Percentiles rank a stretch among this genome's conserved stretches.
phyloP scores from a whole-genome alignment of 1,139 yeast genomes.

The Magnusiomyces ingens region DNA sequence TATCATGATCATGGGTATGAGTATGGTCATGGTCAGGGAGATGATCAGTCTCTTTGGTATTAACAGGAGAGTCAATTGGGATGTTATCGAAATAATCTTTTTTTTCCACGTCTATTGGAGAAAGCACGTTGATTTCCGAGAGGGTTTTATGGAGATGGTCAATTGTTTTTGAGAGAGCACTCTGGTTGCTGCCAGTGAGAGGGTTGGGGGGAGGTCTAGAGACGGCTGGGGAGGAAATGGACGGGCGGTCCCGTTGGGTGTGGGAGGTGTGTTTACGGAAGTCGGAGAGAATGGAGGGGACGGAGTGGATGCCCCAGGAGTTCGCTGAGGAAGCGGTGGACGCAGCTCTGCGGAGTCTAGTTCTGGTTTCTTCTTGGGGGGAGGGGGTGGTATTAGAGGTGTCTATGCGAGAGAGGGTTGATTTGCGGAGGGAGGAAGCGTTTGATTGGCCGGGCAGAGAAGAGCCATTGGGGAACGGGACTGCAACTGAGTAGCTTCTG shows the following conservation, averaged over 20 bases:
- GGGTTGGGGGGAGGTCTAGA: neutral
- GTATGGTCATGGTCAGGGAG: slow-evolving; percentile 5
- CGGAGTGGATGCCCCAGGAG: slow-evolving; percentile 36
- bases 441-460: too few species aligned
- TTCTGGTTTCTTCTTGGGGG: neutral
- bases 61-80: neutral
- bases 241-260: slow-evolving; percentile 4
- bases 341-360: neutral
- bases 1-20: slow-evolving; percentile 9
- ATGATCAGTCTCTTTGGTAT: neutral
- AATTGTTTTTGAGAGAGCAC: neutral
- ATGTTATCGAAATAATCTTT: neutral
- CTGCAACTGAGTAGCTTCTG: too few species aligned
- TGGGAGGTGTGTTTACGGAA: slow-evolving; percentile 34
- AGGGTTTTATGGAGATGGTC: neutral
- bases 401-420: too few species aligned
- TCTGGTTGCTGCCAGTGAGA: neutral
- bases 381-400: too few species aligned
- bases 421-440: too few species aligned
- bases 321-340: slow-evolving; percentile 7
- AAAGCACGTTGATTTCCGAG: neutral
- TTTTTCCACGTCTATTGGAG: neutral
- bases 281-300: slow-evolving; percentile 34
- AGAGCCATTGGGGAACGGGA: too few species aligned
- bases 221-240: neutral